Conservation (phyloP, 2,329 filamentous ascomycete species). For the Pseudocercospora vitis region DNA sequence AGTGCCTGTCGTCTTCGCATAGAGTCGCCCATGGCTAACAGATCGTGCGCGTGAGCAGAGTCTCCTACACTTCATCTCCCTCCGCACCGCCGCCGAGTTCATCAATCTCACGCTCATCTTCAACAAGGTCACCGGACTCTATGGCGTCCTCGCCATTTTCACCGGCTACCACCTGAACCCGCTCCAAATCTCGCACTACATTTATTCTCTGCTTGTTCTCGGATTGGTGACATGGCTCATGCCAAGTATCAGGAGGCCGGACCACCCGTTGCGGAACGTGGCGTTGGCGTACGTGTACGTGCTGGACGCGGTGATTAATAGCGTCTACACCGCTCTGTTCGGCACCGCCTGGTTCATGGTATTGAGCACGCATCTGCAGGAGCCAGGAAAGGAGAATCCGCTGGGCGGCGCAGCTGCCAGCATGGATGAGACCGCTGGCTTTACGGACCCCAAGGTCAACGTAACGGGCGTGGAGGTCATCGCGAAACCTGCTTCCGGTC, state of each 20-base stretch:
- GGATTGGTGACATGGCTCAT: conserved; percentile 67
- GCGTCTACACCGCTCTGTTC: conserved; percentile 77
- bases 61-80: conserved; percentile 81
- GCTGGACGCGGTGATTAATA: conserved; percentile 78
- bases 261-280: conserved; percentile 67
- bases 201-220: conserved; percentile 77
- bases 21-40: not conserved
- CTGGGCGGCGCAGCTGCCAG: conserved; percentile 49
- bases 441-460: conserved; percentile 62
- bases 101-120: conserved; percentile 80
- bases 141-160: conserved; percentile 83
- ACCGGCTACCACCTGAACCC: conserved; percentile 81
- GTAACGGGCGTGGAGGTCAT: conserved; percentile 58
- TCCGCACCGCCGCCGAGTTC: conserved; percentile 82
- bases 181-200: conserved; percentile 85
- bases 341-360: conserved; percentile 82
- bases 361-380: conserved; percentile 59
- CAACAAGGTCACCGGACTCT: conserved; percentile 90
- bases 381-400: conserved; percentile 29
- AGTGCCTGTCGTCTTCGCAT: not conserved
- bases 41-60: conserved; percentile 55
- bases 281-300: conserved; percentile 82
- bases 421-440: conserved; percentile 64
- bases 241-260: conserved; percentile 67
- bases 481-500: conserved; percentile 48